These are phyloP conservation scores for Coprinopsis cinerea DNA, from an alignment of 768 basidiomycete genomes.

Conservation along the genomic window DNA sequence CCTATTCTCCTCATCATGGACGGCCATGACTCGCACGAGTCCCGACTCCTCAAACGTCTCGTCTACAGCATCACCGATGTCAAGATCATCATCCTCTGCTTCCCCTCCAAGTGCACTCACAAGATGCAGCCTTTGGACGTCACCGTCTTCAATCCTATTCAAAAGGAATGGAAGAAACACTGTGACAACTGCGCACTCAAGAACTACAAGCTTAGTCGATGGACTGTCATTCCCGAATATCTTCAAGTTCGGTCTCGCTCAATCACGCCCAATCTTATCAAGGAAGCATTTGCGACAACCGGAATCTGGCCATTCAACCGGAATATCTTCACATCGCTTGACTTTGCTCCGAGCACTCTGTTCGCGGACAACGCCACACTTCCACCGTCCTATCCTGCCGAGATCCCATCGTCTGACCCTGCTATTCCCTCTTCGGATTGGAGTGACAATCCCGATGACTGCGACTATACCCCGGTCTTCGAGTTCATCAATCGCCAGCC, in stretches of 20 bases:
- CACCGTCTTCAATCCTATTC: constrained; percentile 17
- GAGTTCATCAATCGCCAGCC: too few species aligned
- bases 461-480: too few species aligned
- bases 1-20: constrained; percentile 28
- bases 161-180: constrained; percentile 8
- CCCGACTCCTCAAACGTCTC: constrained; percentile 11
- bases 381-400: constrained; percentile 9
- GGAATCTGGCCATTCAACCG: constrained; percentile 21
- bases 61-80: constrained; percentile 14
- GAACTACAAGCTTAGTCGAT: constrained; percentile 10
- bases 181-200: constrained; percentile 1
- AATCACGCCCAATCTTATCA: constrained; percentile 18
- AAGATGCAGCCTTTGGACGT: constrained; percentile 33
- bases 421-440: background rate
- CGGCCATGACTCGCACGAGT: constrained; percentile 33
- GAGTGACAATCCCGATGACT: too few species aligned
- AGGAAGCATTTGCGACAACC: constrained; percentile 18
- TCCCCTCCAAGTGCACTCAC: constrained; percentile 31
- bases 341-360: constrained; percentile 13
- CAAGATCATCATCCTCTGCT: constrained; percentile 22
- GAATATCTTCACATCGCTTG: constrained; percentile 13
- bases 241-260: background rate
- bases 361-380: constrained; percentile 8
- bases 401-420: background rate
- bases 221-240: constrained; percentile 14